Base-by-base conservation (phyloP, 192 early-diverging fungal genomes). In the Paraglomus occultum region DNA sequence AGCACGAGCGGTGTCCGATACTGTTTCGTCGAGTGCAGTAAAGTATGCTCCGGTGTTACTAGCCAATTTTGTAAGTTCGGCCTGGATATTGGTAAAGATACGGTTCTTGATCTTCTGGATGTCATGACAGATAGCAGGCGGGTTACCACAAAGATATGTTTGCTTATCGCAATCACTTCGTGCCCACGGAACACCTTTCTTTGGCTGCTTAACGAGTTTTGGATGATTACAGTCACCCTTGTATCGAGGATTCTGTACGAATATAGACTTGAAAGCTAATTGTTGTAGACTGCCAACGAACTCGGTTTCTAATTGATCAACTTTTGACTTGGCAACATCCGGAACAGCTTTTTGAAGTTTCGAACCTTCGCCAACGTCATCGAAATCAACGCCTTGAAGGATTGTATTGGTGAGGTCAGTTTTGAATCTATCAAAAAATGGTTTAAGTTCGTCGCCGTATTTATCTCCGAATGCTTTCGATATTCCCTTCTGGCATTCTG, bases 101-200 rank as follows among this genome's bases (percentile, higher is more conserved):
- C 51, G 15, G 55, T 67, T 77, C 67, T 77, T 77, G 71, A 83
- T 78, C 75, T 76, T 73, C 44, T 72, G 68, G 73, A 84, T 76
- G 44, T 78, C 79, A 67, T 85, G 77, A 64, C 84, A 85, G 64
- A 85, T 80, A 18, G 82, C 82, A 20, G 84, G 84, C 18, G 84
- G 84, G 70, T 85, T 85, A 17, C 84, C 84, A 62, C 84, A 85
- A 53, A 83, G 79, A 58, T 83, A 85, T 47, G 83, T 82, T 80
- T 82, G 82, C 23, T 80, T 77, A 31, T 74, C 65, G 49, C 84
- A 85, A 55, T 85, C 82, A 6, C 74, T 74, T 65, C 80, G 67
- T 22, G 76, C 80, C 84, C 84, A 85, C 48, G 58, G 69, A 47
- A 76, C 77, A 23, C 80, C 80, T 8, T 14, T 39, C 46, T 80